Percentiles rank a stretch among this genome's conserved stretches.
These are phyloP conservation scores for Golubevia pallescens DNA, from an alignment of 1,284 basidiomycete genomes.

Conservation along the genomic window DNA sequence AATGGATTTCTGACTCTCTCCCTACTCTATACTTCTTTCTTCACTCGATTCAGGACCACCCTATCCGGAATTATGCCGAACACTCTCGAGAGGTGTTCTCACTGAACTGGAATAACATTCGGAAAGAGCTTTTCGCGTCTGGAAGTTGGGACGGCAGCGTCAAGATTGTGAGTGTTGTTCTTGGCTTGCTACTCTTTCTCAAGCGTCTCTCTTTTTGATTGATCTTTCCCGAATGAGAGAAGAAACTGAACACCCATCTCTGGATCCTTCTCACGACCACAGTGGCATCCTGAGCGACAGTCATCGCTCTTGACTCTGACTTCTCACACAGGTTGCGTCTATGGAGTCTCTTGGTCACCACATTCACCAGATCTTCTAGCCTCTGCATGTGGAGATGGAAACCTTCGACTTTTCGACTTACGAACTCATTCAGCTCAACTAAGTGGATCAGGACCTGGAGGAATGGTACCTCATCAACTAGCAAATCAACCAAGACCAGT, in stretches of 20 bases:
- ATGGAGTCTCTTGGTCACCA: conserved; percentile 87
- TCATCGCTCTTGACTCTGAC: conserved; percentile 80
- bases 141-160: conserved; percentile 86
- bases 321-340: conserved; percentile 82
- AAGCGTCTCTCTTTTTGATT: too few relatives aligned
- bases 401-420: conserved; percentile 48
- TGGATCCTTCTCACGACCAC: background rate
- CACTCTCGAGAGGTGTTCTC: conserved; percentile 90
- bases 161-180: conserved; percentile 76
- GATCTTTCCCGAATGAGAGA: background rate
- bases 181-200: too few relatives aligned
- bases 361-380: conserved; percentile 82
- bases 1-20: too few relatives aligned
- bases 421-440: conserved; percentile 14
- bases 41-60: conserved; percentile 73
- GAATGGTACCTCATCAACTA: conserved; percentile 6
- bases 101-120: conserved; percentile 95
- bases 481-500: conserved; percentile 10
- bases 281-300: conserved; percentile 81
- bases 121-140: conserved; percentile 86
- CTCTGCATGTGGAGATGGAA: conserved; percentile 78
- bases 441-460: conserved; percentile 6
- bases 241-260: background rate
- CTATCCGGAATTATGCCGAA: conserved; percentile 90
- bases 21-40: background rate